Percentiles rank a stretch among this genome's conserved stretches.
Evolutionary conservation across 148 eudicot species (phyloP).

Genomic region (Chenopodium berlandieri): DNA sequence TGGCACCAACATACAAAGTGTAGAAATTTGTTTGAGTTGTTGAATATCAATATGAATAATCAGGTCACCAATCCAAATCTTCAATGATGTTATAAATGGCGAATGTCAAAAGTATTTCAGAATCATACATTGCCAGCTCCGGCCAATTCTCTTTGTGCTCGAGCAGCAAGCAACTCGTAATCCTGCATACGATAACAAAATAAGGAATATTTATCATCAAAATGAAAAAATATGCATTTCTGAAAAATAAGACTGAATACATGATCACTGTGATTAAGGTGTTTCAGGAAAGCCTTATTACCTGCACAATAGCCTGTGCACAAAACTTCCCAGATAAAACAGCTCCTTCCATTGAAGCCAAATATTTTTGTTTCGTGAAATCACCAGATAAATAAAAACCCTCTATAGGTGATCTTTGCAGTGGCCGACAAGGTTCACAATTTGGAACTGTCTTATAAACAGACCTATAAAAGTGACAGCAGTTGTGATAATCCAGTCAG

Average conservation of each 20-base stretch:
- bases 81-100: neutral
- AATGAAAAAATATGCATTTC: neutral
- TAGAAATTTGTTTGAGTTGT: neutral
- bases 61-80: neutral
- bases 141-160: constrained; percentile 42
- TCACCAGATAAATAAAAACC: constrained; percentile 98
- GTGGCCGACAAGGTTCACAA: constrained; percentile 91
- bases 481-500: neutral
- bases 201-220: neutral
- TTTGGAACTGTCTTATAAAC: constrained; percentile 91
- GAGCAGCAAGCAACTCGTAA: constrained; percentile 47
- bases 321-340: constrained; percentile 96
- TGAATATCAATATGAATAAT: constrained; percentile 5
- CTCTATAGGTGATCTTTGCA: constrained; percentile 85
- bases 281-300: constrained; percentile 11
- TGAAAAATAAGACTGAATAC: neutral
- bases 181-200: constrained; percentile 47
- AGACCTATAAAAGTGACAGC: constrained; percentile 50
- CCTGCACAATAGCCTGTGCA: constrained; percentile 97
- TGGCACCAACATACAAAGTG: neutral
- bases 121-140: constrained; percentile 47
- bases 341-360: constrained; percentile 99
- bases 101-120: neutral
- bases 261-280: neutral
- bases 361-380: constrained; percentile 93